Conservation (phyloP, 2,329 filamentous ascomycete genomes). For the Fusarium goolgardi region DNA sequence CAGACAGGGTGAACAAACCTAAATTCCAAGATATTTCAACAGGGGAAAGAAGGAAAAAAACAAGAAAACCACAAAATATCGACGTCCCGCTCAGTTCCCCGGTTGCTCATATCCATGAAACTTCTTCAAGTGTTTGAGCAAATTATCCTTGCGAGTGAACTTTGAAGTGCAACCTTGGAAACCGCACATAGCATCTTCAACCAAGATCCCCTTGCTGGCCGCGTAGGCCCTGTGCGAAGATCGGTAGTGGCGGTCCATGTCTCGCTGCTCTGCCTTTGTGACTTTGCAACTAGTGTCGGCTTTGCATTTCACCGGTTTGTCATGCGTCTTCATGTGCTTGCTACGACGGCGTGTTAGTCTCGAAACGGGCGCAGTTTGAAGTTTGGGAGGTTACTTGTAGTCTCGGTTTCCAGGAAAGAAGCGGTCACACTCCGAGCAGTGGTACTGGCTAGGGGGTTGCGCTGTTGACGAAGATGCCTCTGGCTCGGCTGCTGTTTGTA, state of each 20-base stretch:
- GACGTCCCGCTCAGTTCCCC: not conserved
- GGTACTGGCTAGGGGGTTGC: not conserved
- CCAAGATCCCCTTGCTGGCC: conserved; percentile 1
- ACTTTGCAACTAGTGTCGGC: conserved; percentile 27
- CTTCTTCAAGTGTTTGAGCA: conserved; percentile 37
- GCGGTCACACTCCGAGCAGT: conserved; percentile 22
- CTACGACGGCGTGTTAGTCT: conserved; percentile 26
- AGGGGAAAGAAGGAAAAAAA: not conserved
- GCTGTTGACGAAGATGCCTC: conserved; percentile 20
- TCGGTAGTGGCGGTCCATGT: conserved; percentile 45
- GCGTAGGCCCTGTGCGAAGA: conserved; percentile 32
- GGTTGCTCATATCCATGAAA: conserved; percentile 4
- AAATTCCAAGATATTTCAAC: not conserved
- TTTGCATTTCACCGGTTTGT: conserved; percentile 38
- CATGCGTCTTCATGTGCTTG: conserved; percentile 43
- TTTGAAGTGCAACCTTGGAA: conserved; percentile 5
- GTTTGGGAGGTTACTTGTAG: conserved; percentile 7
- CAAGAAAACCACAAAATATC: not conserved
- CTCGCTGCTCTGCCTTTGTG: conserved; percentile 38
- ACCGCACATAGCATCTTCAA: conserved; percentile 8
- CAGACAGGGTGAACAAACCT: conserved; percentile 7
- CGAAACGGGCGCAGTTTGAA: not conserved
- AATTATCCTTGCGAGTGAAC: conserved; percentile 40
- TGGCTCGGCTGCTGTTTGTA: conserved; percentile 1
- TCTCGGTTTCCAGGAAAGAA: conserved; percentile 6